phyloP scores from a whole-genome alignment of 1,284 basidiomycete species.

The Ustilago esculenta region DNA sequence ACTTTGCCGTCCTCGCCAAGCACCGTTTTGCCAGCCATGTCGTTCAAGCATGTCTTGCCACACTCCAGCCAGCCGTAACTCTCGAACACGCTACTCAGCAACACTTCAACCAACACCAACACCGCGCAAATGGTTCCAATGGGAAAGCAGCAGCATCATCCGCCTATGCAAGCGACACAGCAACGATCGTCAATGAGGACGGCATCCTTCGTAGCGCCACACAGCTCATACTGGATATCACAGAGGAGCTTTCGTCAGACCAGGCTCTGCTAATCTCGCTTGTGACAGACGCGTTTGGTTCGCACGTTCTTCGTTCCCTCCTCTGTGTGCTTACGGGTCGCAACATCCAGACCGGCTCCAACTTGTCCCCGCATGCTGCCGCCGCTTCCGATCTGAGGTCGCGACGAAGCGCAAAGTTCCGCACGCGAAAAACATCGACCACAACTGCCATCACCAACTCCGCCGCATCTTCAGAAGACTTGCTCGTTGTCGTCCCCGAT shows the following conservation, averaged over 20 bases:
- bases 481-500: slow-evolving; percentile 33
- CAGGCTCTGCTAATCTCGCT: slow-evolving; percentile 17
- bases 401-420: slow-evolving; percentile 58
- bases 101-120: slow-evolving; percentile 18
- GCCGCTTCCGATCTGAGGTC: slow-evolving; percentile 37
- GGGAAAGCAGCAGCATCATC: slow-evolving; percentile 20
- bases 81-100: slow-evolving; percentile 25
- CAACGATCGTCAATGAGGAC: slow-evolving; percentile 42
- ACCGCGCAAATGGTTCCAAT: slow-evolving; percentile 7
- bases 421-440: slow-evolving; percentile 44
- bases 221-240: slow-evolving; percentile 49
- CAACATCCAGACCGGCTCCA: slow-evolving; percentile 30
- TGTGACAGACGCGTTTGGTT: slow-evolving; percentile 53
- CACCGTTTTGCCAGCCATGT: slow-evolving; percentile 66
- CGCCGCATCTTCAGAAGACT: slow-evolving; percentile 4
- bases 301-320: slow-evolving; percentile 58
- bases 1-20: slow-evolving; percentile 44
- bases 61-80: slow-evolving; percentile 46
- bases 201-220: slow-evolving; percentile 52
- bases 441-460: slow-evolving; percentile 5
- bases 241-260: slow-evolving; percentile 39
- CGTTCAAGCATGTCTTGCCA: slow-evolving; percentile 45
- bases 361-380: slow-evolving; percentile 6
- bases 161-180: slow-evolving; percentile 29
- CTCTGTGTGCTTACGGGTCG: slow-evolving; percentile 55